Evolutionary conservation across 2,329 filamentous ascomycete genomes (phyloP).

Genomic region (Chalaropsis thielavioides): DNA sequence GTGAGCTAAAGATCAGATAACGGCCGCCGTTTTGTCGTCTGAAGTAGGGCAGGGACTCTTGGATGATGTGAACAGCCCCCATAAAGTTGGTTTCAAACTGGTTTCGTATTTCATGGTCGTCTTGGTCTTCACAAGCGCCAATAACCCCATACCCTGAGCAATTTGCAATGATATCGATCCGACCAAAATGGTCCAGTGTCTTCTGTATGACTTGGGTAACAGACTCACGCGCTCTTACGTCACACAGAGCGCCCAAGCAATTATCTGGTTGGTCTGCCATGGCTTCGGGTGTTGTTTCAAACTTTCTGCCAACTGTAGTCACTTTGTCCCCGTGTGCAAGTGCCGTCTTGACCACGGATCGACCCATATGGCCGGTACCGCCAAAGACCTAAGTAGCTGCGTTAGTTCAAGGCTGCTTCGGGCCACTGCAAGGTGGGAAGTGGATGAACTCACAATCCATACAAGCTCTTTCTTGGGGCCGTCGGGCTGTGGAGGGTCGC

Average conservation of each 20-base stretch:
- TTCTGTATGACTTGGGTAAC: slow-evolving; percentile 56
- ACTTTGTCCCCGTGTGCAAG: slow-evolving; percentile 71
- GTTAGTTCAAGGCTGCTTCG: background rate
- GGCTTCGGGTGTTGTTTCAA: slow-evolving; percentile 57
- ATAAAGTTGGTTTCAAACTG: slow-evolving; percentile 98
- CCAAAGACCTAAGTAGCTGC: slow-evolving; percentile 57
- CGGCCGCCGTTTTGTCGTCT: slow-evolving; percentile 59
- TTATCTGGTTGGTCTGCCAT: slow-evolving; percentile 60
- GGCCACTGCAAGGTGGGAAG: slow-evolving; percentile 10
- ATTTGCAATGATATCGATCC: slow-evolving; percentile 80
- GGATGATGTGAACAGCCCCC: slow-evolving; percentile 85
- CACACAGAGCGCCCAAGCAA: slow-evolving; percentile 72
- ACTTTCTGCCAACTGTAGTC: slow-evolving; percentile 68
- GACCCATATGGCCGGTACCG: slow-evolving; percentile 92
- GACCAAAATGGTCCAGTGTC: slow-evolving; percentile 60
- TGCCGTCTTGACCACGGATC: slow-evolving; percentile 71
- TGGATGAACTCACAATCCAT: slow-evolving; percentile 58
- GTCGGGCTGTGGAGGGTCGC: slow-evolving; percentile 62
- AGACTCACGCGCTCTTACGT: slow-evolving; percentile 70
- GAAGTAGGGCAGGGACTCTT: slow-evolving; percentile 77
- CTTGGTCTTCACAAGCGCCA: slow-evolving; percentile 89
- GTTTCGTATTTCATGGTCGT: slow-evolving; percentile 84
- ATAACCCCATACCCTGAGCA: slow-evolving; percentile 94
- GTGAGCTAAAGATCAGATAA: slow-evolving; percentile 91
- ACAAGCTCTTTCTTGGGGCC: slow-evolving; percentile 61